Percentiles rank a stretch among this genome's conserved stretches.
phyloP scores from a whole-genome alignment of 2,329 filamentous ascomycete genomes.

The Claviceps pazoutovae region DNA sequence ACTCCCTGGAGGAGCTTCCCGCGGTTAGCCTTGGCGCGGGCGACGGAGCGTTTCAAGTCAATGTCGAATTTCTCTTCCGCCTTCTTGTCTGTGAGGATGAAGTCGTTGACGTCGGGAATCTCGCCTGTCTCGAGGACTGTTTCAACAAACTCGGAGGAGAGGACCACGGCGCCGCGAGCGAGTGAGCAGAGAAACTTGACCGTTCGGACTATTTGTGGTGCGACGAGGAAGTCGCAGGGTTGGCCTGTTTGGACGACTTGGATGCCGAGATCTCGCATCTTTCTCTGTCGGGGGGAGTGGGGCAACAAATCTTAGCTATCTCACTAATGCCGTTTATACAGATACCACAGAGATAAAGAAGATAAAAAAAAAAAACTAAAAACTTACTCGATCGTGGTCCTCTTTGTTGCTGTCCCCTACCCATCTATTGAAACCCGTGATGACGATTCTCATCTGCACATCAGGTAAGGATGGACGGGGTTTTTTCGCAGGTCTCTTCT shows the following conservation, averaged over 20 bases:
- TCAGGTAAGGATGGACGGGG: conserved; percentile 45
- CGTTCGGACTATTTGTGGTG: conserved; percentile 75
- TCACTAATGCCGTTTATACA: not conserved
- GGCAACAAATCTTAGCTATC: conserved; percentile 8
- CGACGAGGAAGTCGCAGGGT: conserved; percentile 73
- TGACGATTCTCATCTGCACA: conserved; percentile 59
- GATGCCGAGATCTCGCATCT: conserved; percentile 72
- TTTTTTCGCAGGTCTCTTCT: conserved; percentile 45
- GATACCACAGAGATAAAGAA: not conserved
- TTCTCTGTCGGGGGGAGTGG: conserved; percentile 38
- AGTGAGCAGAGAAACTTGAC: conserved; percentile 86
- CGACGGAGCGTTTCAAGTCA: conserved; percentile 51
- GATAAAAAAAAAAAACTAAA: not conserved
- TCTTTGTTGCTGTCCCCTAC: conserved; percentile 58
- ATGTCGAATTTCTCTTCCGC: conserved; percentile 61
- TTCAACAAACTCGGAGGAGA: conserved; percentile 68
- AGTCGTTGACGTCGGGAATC: conserved; percentile 50
- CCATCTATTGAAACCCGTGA: conserved; percentile 81
- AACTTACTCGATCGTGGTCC: conserved; percentile 62
- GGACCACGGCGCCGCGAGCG: conserved; percentile 63
- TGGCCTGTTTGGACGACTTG: conserved; percentile 62
- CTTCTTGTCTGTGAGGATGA: conserved; percentile 54
- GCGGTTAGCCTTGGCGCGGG: conserved; percentile 60
- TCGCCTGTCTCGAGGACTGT: conserved; percentile 56
- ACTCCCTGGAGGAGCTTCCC: conserved; percentile 62